These are phyloP conservation scores for Aspergillus brunneoviolaceus DNA, from an alignment of 2,329 filamentous ascomycete species.

Conservation along the genomic window DNA sequence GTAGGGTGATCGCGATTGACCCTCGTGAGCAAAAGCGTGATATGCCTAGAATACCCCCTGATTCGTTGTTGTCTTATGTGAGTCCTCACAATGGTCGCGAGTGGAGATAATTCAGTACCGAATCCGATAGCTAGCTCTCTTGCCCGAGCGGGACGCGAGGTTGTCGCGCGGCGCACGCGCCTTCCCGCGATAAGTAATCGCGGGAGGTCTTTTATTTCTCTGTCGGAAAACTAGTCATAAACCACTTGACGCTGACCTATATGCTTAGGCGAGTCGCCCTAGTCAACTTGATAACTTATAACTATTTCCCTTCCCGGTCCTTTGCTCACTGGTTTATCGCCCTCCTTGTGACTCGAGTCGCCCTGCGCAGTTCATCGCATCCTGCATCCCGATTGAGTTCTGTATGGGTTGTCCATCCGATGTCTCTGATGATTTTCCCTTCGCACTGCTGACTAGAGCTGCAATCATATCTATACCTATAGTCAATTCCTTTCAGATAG, in stretches of 20 bases:
- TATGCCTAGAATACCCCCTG: neutral
- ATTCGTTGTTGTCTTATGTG: neutral
- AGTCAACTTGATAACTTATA: neutral
- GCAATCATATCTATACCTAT: neutral
- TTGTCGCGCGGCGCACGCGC: slow-evolving; percentile 1
- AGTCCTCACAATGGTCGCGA: neutral
- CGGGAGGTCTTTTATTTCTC: neutral
- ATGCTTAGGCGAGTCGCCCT: no score
- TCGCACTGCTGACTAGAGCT: neutral
- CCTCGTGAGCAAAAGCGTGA: no score
- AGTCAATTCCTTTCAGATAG: neutral
- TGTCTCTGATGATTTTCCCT: neutral
- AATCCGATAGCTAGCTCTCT: neutral
- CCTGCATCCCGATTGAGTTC: neutral
- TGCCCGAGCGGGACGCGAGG: neutral
- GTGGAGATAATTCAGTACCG: neutral
- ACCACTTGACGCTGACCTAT: neutral
- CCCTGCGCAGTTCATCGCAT: neutral
- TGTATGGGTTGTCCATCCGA: neutral
- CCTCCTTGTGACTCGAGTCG: neutral
- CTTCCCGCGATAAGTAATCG: neutral
- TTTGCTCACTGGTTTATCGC: neutral
- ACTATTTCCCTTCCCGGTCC: neutral
- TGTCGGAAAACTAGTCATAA: neutral
- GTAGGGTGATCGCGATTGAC: no score